These are phyloP conservation scores for Colletotrichum filicis DNA, from an alignment of 2,329 filamentous ascomycete genomes.

Conservation along the genomic window DNA sequence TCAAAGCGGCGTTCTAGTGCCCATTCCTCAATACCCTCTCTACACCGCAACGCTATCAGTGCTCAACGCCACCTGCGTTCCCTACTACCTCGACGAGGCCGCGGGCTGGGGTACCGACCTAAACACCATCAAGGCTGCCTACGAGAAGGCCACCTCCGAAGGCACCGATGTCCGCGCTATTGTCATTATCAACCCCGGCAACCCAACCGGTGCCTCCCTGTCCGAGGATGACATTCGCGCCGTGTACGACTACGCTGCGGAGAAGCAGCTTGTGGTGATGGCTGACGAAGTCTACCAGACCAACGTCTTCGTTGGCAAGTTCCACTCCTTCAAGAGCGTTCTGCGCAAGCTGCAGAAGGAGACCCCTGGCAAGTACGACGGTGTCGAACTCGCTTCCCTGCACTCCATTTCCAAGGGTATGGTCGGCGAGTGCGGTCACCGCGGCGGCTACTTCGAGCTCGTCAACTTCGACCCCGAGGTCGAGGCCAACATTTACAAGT, in stretches of 20 bases:
- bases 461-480: constrained; percentile 88
- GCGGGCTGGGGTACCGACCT: constrained; percentile 90
- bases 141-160: constrained; percentile 78
- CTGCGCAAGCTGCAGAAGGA: constrained; percentile 84
- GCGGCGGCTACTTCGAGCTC: constrained; percentile 97
- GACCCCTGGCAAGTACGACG: constrained; percentile 80
- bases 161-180: constrained; percentile 92
- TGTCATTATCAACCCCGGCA: constrained; percentile 98
- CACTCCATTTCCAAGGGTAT: constrained; percentile 98
- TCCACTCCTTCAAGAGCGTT: constrained; percentile 94
- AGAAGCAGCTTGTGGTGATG: constrained; percentile 88
- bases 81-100: constrained; percentile 92
- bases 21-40: constrained; percentile 95
- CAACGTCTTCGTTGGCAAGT: constrained; percentile 94
- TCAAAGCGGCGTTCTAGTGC: constrained; percentile 86
- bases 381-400: constrained; percentile 88
- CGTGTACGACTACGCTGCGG: constrained; percentile 87
- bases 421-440: constrained; percentile 98
- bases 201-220: constrained; percentile 92
- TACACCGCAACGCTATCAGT: constrained; percentile 94
- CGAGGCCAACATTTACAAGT: constrained; percentile 96
- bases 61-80: constrained; percentile 86
- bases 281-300: constrained; percentile 99
- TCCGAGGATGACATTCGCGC: constrained; percentile 80
- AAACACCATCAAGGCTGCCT: constrained; percentile 77